Evolutionary conservation across 768 basidiomycete genomes (phyloP).

Genomic region (Lyophyllum atratum): DNA sequence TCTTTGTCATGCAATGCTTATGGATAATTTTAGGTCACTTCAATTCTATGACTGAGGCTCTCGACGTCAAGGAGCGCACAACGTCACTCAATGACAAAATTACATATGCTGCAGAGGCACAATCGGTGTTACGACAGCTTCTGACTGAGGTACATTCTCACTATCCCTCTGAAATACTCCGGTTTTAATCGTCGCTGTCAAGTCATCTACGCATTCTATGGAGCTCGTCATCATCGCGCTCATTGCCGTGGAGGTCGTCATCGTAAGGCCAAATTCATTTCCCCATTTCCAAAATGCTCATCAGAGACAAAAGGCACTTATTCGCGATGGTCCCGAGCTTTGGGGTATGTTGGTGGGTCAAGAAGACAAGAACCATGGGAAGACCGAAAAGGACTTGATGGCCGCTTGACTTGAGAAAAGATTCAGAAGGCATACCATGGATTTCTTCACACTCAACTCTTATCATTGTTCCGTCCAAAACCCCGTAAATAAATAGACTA

Average conservation of each 20-base stretch:
- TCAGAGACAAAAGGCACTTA: conserved; percentile 54
- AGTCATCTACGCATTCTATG: conserved; percentile 92
- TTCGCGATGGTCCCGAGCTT: conserved; percentile 78
- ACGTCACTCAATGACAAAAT: conserved; percentile 89
- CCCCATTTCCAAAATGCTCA: background rate
- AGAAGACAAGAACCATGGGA: conserved; percentile 24
- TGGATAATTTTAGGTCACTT: conserved; percentile 64
- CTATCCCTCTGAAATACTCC: background rate
- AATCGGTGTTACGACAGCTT: conserved; percentile 86
- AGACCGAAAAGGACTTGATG: background rate
- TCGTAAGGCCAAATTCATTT: conserved; percentile 45
- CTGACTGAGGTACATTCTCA: conserved; percentile 69
- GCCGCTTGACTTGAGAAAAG: background rate
- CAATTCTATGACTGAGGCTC: conserved; percentile 78
- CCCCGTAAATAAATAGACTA: background rate
- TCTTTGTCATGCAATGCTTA: background rate
- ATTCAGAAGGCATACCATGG: background rate
- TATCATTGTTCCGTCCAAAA: background rate
- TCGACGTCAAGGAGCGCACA: conserved; percentile 85
- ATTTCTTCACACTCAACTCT: background rate
- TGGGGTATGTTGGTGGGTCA: conserved; percentile 54
- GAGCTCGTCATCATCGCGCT: conserved; percentile 94
- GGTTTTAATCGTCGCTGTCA: conserved; percentile 10
- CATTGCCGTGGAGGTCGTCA: conserved; percentile 93
- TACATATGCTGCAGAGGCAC: conserved; percentile 86